These are phyloP conservation scores for Arctium lappa DNA, from an alignment of 129 eudicot genomes.

Conservation along the genomic window DNA sequence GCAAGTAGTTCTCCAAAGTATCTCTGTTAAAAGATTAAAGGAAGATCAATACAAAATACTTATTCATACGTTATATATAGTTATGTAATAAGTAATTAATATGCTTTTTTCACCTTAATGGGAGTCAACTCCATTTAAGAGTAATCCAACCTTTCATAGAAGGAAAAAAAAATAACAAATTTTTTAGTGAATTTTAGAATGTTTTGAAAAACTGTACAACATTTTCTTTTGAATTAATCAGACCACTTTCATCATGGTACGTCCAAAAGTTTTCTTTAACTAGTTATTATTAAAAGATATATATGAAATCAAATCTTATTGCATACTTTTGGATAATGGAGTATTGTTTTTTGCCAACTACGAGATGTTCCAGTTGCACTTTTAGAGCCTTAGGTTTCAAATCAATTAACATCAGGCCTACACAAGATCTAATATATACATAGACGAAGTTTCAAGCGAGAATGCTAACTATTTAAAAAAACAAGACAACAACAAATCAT, in stretches of 20 bases:
- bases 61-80: too few relatives aligned
- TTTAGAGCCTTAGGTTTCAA: neutral
- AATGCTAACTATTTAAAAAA: too few relatives aligned
- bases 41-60: too few relatives aligned
- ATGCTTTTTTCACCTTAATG: neutral
- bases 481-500: too few relatives aligned
- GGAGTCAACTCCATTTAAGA: neutral
- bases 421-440: neutral
- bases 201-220: neutral
- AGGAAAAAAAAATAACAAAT: too few relatives aligned
- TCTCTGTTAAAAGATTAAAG: constrained; percentile 29
- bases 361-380: neutral
- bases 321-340: neutral
- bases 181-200: too few relatives aligned
- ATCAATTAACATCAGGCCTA: neutral
- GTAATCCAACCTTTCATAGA: neutral
- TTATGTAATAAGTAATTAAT: too few relatives aligned
- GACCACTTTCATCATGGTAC: neutral
- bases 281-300: neutral
- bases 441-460: too few relatives aligned
- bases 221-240: neutral
- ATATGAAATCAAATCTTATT: neutral
- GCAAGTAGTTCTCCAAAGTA: constrained; percentile 44
- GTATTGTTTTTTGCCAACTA: constrained; percentile 13
- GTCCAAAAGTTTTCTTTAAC: neutral